Conservation (phyloP, 2,329 filamentous ascomycete species). For the Trichoderma atrobrunneum region DNA sequence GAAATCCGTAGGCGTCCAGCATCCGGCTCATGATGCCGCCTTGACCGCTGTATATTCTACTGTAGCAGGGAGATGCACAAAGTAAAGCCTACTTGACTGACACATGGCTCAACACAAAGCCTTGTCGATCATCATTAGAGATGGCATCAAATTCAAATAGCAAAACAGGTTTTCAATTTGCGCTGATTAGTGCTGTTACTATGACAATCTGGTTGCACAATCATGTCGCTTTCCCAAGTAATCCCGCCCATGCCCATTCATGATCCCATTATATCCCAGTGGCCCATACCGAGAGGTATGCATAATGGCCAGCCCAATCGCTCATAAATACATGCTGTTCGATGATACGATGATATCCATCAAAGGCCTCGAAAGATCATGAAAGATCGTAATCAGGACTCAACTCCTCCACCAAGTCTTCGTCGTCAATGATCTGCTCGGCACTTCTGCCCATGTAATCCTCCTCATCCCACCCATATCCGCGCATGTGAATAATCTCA, state of each 20-base stretch:
- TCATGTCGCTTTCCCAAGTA: not conserved
- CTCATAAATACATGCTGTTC: not conserved
- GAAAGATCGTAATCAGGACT: not conserved
- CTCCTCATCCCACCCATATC: not conserved
- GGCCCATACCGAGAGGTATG: not conserved
- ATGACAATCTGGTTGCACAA: not conserved
- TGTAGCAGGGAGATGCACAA: not conserved
- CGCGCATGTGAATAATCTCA: not conserved
- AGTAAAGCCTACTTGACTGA: not conserved
- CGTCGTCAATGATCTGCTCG: not conserved
- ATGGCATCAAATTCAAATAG: not conserved
- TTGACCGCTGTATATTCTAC: not conserved
- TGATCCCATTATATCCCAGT: not conserved
- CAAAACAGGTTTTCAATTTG: not conserved
- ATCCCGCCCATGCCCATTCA: not conserved
- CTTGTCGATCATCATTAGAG: not conserved
- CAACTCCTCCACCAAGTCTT: too few relatives aligned
- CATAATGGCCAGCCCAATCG: not conserved
- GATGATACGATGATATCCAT: not conserved
- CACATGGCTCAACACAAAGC: not conserved
- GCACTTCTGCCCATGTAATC: not conserved
- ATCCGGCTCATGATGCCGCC: not conserved
- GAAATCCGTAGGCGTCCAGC: too few relatives aligned
- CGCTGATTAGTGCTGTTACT: not conserved
- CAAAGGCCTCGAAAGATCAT: too few relatives aligned